Evolutionary conservation across 2,329 filamentous ascomycete genomes (phyloP), one percentile per base, ranked within the genome.

Genomic region (Nothophoma quercina): DNA sequence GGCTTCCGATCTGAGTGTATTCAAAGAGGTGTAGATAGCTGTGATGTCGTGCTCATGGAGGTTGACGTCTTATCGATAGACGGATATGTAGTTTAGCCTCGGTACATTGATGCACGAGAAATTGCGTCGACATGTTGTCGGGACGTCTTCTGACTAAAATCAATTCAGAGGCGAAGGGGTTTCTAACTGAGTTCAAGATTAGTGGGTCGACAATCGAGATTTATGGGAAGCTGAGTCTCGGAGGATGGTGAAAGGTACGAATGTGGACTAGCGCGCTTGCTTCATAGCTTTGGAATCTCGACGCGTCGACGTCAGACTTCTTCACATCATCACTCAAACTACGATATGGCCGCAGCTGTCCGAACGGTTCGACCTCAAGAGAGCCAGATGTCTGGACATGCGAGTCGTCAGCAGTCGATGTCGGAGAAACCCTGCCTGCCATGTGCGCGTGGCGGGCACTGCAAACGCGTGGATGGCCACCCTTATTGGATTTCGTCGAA

Each of bases 81-180:
- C 40, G 41, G 42, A 53, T 29, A 53, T 43, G 43, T 38, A 44
- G 38, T 43, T 45, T 58, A 58, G 46, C 43, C 57, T 64, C 60
- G 61, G 59, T 39, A 47, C 28, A 28, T 29, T 8, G 21, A 33
- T n/a, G 22, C 5, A 28, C 38, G 33, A 40, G 12, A 33, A 16
- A 3, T 15, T 39, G 28, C 5, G 5, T 26, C 6, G 21, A 15
- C 10, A 43, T 10, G n/a, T n/a, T n/a, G n/a, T n/a, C n/a, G n/a
- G n/a, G n/a, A n/a, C n/a, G n/a, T n/a, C n/a, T n/a, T n/a, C n/a
- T n/a, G n/a, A n/a, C n/a, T n/a, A n/a, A n/a, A n/a, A n/a, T n/a
- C n/a, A n/a, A n/a, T n/a, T n/a, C n/a, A n/a, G n/a, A n/a, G n/a
- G n/a, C n/a, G n/a, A n/a, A n/a, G n/a, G n/a, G n/a, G n/a, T n/a